Conservation (phyloP, 31 red algal species). For the Endocladia muricata region DNA sequence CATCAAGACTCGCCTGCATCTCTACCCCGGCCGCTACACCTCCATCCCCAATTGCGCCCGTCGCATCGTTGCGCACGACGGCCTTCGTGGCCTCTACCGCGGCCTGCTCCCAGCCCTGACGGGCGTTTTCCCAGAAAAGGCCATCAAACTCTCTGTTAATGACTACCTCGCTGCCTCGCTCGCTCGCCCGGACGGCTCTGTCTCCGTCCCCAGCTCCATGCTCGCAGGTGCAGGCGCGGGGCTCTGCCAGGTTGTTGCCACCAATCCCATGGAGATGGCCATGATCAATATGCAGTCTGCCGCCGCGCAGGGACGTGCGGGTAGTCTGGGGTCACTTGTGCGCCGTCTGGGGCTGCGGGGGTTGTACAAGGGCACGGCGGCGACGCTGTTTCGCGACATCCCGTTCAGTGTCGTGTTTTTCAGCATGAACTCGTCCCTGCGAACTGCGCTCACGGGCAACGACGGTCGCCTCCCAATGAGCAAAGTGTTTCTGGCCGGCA, state of each 20-base stretch:
- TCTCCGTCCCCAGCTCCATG: conserved; percentile 58
- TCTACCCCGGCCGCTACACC: conserved; percentile 40
- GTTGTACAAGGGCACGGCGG: conserved; percentile 70
- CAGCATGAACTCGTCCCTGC: conserved; percentile 63
- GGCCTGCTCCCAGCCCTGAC: conserved; percentile 73
- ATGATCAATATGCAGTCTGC: conserved; percentile 94
- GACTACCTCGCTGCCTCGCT: conserved; percentile 80
- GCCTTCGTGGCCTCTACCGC: conserved; percentile 71
- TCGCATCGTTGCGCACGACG: conserved; percentile 59
- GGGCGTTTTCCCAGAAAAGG: conserved; percentile 93
- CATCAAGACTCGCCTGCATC: conserved; percentile 76
- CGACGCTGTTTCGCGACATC: conserved; percentile 86
- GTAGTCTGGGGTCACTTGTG: conserved; percentile 24
- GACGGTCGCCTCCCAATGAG: conserved; percentile 34
- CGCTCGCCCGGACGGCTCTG: conserved; percentile 51
- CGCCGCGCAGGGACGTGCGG: conserved; percentile 24
- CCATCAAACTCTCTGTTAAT: conserved; percentile 93
- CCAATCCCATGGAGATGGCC: conserved; percentile 93
- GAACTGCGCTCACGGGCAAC: conserved; percentile 27
- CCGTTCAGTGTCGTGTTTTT: conserved; percentile 93
- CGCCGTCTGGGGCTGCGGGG: conserved; percentile 73
- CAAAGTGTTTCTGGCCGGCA: conserved; percentile 77
- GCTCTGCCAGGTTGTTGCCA: conserved; percentile 89
- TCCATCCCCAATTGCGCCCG: conserved; percentile 46
- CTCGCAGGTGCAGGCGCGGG: conserved; percentile 87